Base-by-base conservation (phyloP, 768 basidiomycete genomes). In the Saitozyma sp. region DNA sequence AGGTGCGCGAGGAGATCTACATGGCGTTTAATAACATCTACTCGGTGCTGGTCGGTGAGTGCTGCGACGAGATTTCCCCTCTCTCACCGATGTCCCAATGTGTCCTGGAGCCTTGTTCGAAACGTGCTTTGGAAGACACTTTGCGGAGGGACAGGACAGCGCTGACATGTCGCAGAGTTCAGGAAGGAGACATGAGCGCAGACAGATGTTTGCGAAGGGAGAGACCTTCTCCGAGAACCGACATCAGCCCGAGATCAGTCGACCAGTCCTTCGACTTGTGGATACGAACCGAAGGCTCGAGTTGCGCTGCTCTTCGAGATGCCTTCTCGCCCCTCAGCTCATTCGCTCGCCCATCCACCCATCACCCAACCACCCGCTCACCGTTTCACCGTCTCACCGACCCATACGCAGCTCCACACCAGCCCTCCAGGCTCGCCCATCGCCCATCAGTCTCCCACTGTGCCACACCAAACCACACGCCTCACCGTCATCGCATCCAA, bases 21-120 rank as follows among this genome's bases (percentile, higher is more conserved):
- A 92, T 92, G 42, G 96, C 96, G 29, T 99, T 99, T 88, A 97
- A 97, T 83, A 92, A 92, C 62, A 99, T 99, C 62, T 99, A 99
- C 81, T 95, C 95, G 63, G 95, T 98, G 83, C 80, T 99, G 68
- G 90, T 66, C 51, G 74, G 74, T 76, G 54, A 59, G 74, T 70
- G 38, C 19, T 14, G 8, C 38, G 19, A 7, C 16, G 8, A 20
- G 52, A 11, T 52, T 37, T 29, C 29, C 2, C 5, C 29, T 29
- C n/a, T 20, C 38, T 29, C 29, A 29, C 29, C 29, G 29, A 29
- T 29, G 29, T 29, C 29, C 5, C 29, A 29, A 29, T 29, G 29
- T 29, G 29, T 29, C 29, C 29, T 5, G 29, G 29, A 29, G 29
- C 29, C 29, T 29, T 29, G 29, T 29, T 29, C 29, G 5, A 29